Conservation (phyloP, 441 rosid genomes). For the Sinapis alba region DNA sequence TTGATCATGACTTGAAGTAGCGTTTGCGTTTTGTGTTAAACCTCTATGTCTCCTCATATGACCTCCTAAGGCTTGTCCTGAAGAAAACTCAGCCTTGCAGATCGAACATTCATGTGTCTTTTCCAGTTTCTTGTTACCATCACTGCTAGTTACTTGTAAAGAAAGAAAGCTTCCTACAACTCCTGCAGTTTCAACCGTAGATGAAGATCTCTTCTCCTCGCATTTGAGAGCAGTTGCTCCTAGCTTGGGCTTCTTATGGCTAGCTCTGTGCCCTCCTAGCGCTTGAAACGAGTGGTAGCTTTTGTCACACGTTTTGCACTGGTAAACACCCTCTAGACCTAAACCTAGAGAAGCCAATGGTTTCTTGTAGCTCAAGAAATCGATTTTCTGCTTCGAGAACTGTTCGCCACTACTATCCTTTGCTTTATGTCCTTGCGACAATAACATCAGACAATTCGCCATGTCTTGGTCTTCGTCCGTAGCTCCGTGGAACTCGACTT, state of each 20-base stretch:
- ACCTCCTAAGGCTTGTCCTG: constrained; percentile 74
- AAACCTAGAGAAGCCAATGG: constrained; percentile 26
- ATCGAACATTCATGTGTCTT: constrained; percentile 67
- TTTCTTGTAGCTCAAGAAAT: constrained; percentile 32
- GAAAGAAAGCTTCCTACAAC: constrained; percentile 53
- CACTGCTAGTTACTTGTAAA: constrained; percentile 45
- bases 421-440: constrained; percentile 44
- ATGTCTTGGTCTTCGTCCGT: constrained; percentile 58
- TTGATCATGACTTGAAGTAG: constrained; percentile 31
- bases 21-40: constrained; percentile 25
- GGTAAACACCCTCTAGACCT: constrained; percentile 47
- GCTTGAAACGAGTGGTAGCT: constrained; percentile 71
- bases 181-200: constrained; percentile 10
- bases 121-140: constrained; percentile 29
- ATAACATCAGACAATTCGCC: constrained; percentile 64
- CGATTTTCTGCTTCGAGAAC: background rate
- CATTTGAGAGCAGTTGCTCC: constrained; percentile 23
- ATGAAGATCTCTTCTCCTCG: constrained; percentile 25
- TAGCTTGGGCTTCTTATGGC: constrained; percentile 60
- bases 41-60: constrained; percentile 75
- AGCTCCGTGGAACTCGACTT: constrained; percentile 18
- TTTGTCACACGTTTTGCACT: constrained; percentile 66
- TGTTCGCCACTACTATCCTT: constrained; percentile 17
- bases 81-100: constrained; percentile 63
- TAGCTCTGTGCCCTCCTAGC: constrained; percentile 66